phyloP scores from a whole-genome alignment of 2,329 filamentous ascomycete genomes.

The Neofusicoccum kwambonambiense region DNA sequence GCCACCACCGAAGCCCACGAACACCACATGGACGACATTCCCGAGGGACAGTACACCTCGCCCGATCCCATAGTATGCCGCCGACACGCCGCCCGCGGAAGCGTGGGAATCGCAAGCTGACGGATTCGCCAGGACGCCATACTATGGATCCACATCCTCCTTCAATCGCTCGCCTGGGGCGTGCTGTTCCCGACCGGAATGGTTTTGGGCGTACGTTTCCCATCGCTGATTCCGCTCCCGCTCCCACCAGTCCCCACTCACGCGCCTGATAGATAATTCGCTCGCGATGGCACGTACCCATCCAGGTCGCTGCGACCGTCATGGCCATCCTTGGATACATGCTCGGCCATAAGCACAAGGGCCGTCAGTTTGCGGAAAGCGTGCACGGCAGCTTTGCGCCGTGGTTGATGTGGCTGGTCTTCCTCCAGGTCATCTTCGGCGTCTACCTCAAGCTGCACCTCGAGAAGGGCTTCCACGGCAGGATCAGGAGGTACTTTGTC shows the following conservation, averaged over 20 bases:
- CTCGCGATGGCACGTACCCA: conserved; percentile 90
- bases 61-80: conserved; percentile 33
- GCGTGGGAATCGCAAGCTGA: conserved; percentile 20
- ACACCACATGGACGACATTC: conserved; percentile 40
- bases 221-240: neutral
- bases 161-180: conserved; percentile 85
- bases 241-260: neutral
- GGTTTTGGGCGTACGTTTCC: conserved; percentile 76
- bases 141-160: conserved; percentile 90
- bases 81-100: neutral
- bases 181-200: conserved; percentile 92
- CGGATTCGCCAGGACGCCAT: conserved; percentile 61
- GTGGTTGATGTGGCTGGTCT: conserved; percentile 74
- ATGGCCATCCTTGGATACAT: conserved; percentile 84
- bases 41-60: conserved; percentile 38
- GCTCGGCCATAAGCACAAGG: conserved; percentile 86
- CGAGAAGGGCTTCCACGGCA: conserved; percentile 77
- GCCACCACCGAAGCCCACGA: conserved; percentile 45
- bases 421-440: conserved; percentile 75
- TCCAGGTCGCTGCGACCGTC: conserved; percentile 71
- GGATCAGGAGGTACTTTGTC: conserved; percentile 71
- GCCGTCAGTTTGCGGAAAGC: conserved; percentile 79
- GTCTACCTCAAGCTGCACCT: conserved; percentile 88
- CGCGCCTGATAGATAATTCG: conserved; percentile 66
- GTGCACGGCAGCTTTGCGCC: conserved; percentile 80